Base-by-base conservation (phyloP, 805 yeast species). In the Yamadazyma sp. region DNA sequence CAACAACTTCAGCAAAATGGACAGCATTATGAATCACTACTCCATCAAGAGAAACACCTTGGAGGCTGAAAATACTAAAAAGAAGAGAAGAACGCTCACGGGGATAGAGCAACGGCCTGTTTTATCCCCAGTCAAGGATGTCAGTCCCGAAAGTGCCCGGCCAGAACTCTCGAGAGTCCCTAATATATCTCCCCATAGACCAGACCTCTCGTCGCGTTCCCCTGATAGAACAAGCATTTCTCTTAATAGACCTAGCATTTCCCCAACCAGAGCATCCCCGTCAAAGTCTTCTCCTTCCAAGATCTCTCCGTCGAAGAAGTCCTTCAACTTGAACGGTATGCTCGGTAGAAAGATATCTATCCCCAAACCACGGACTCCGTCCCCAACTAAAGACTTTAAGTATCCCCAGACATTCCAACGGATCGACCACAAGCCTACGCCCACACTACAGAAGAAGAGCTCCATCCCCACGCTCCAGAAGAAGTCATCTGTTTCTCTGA, bases 1-100 rank as follows among this genome's bases (percentile, higher is more conserved):
- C 28, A 49, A 56, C n/a, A 52, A 58, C 20, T 66, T 65, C 45
- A 53, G 53, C 37, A 55, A 65, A 31, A 72, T 75, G 79, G 79
- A 74, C 16, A 69, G 77, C 12, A 74, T 75, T 12, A 55, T 67
- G 7, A 55, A 60, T 6, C 79, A 74, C 41, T 73, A 73, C 41
- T 73, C 78, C 1, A 73, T 53, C 52, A 33, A 53, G 59, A 41
- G 47, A 50, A 44, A 32, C 12, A 29, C 25, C 9, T 10, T 14
- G 11, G 33, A 37, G 3, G 4, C 16, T 8, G 16, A 30, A 4
- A n/a, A 21, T 21, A 22, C 42, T 5, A 41, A 32, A 28, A 46
- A 44, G 43, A 46, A 46, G 27, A 58, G 72, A 45, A 48, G 71
- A 32, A 68, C 74, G 0, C 52, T 67, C 23, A 67, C 65, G 32